phyloP scores from a whole-genome alignment of 306 rosid species.

The Mimosa pudica region DNA sequence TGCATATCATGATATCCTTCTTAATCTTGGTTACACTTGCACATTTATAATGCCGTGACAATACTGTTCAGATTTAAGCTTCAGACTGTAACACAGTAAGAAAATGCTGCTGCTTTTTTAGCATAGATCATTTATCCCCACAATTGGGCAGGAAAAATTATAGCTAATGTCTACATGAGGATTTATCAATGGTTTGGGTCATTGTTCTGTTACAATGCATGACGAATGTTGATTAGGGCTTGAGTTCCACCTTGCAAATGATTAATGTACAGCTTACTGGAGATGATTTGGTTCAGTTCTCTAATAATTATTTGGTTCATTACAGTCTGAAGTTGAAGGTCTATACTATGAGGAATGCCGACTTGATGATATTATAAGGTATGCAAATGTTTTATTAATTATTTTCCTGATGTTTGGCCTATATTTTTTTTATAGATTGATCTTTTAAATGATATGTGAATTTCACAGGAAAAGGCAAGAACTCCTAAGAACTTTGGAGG shows the following conservation, averaged over 20 bases:
- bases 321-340: conserved; percentile 74
- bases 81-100: background rate
- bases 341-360: conserved; percentile 57
- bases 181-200: conserved; percentile 7
- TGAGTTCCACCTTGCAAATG: background rate
- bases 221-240: conserved; percentile 25
- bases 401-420: conserved; percentile 24
- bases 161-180: conserved; percentile 14
- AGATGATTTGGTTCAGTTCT: conserved; percentile 32
- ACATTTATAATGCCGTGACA: conserved; percentile 13
- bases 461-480: conserved; percentile 66
- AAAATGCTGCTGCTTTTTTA: background rate
- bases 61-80: background rate
- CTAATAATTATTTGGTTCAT: conserved; percentile 34
- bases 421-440: background rate
- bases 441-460: conserved; percentile 10
- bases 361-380: conserved; percentile 78
- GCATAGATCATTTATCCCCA: background rate
- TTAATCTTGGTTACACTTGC: background rate
- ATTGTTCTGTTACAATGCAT: conserved; percentile 20
- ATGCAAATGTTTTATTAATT: conserved; percentile 21
- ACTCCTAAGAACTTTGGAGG: conserved; percentile 58
- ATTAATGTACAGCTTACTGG: background rate
- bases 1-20: background rate
- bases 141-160: conserved; percentile 20